Base-by-base conservation (phyloP, 2,329 filamentous ascomycete genomes). In the Paracoccidioides brasiliensis region DNA sequence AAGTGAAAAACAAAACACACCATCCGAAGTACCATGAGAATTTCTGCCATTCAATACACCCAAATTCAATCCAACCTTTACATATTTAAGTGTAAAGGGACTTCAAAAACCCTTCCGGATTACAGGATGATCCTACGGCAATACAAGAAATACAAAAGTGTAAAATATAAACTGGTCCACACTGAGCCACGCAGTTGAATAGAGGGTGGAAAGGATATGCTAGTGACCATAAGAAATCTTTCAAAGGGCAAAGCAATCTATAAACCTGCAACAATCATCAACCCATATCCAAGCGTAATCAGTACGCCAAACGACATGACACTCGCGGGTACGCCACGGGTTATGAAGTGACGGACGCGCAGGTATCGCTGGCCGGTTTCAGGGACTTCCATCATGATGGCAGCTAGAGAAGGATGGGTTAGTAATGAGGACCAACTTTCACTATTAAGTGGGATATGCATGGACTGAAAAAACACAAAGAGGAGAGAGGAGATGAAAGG, bases 371-470 rank as follows among this genome's bases (percentile, higher is more conserved):
- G 88, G 7, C 93, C 93, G 0, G 90, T 94, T 60, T 85, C 80
- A 0, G 88, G 81, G 64, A 98, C 91, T 73, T 98, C 93, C 78
- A 97, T 97, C 93, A 98, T 97, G 65, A 98, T 97, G 3, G 93
- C 93, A 66, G 93, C 89, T 94, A 60, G 41, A 45, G 44, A 44
- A 35, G 56, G 37, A 33, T 55, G 28, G 52, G 7, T 1, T 28
- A 55, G 51, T 41, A 53, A 33, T 15, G 28, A 42, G 59, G 38
- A 43, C 3, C 28, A 10, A 53, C 22, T 22, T 22, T 22, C 22
- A 22, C 22, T 22, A 22, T 22, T 22, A 22, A 22, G 22, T 22
- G 22, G 22, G 22, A 22, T 22, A 22, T 22, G 33, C 40, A 50
- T 51, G 9, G 30, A 46, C 41, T 30, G 40, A 8, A 40, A 38